These are phyloP conservation scores for Botryosphaeria dothidea DNA, from an alignment of 2,329 filamentous ascomycete species.

Conservation along the genomic window DNA sequence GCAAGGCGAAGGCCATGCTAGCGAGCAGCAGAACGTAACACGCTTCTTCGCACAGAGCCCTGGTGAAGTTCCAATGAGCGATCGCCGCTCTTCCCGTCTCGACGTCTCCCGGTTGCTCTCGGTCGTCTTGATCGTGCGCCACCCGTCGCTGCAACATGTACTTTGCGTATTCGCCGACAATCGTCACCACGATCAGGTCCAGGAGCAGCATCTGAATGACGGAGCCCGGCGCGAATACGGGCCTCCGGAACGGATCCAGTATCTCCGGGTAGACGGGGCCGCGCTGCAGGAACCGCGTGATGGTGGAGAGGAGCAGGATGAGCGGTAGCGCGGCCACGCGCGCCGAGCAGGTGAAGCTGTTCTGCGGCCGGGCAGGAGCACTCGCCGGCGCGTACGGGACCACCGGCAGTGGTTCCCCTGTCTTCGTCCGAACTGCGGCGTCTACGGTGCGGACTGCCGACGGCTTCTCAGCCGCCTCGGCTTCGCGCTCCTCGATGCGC, in stretches of 20 bases:
- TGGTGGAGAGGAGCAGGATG: neutral
- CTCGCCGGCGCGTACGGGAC: too few relatives aligned
- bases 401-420: too few relatives aligned
- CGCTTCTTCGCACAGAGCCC: neutral
- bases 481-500: neutral
- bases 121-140: too few relatives aligned
- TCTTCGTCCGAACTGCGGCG: too few relatives aligned
- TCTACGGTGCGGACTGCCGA: too few relatives aligned
- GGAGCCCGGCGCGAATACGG: neutral
- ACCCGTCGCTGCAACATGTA: neutral
- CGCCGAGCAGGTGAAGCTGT: neutral
- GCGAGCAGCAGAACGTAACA: neutral
- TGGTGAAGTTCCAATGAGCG: neutral
- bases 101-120: neutral
- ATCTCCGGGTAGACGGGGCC: neutral
- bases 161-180: neutral
- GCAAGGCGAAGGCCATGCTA: slow-evolving; percentile 22
- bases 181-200: neutral
- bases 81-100: neutral
- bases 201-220: neutral
- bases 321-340: neutral
- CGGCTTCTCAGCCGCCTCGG: too few relatives aligned
- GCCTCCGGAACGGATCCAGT: neutral
- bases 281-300: neutral
- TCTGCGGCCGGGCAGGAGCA: neutral